Base-by-base conservation (phyloP, 2,329 filamentous ascomycete species). In the Talaromyces sp. region DNA sequence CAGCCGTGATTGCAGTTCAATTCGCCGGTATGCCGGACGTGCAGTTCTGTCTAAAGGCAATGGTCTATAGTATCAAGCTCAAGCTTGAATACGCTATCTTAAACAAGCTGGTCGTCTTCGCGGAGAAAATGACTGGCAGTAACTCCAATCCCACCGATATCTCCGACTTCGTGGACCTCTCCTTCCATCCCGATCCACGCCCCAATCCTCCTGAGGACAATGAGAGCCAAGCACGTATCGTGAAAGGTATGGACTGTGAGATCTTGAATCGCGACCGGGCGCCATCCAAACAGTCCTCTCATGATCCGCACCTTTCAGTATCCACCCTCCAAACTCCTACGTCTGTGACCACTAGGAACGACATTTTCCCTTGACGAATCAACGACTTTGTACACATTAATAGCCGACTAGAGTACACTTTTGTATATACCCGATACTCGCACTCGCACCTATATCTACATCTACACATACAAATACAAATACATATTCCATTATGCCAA, bases 81-180 rank as follows among this genome's bases (percentile, higher is more conserved):
- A 79, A 79, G 56, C 67, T 79, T 16, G 76, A 79, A 57, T 77
- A 77, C 52, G 73, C 75, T 2, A 73, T 78, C 20, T 63, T 79
- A 11, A 70, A 74, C 3, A 68, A 75, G 51, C 49, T 77, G 39
- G 70, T 77, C 6, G 63, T 47, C 19, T 60, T 63, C 24, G 56
- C 62, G 6, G 55, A 62, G 14, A 46, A 46, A 46, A 47, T 55
- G 44, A 42, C 47, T 10, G 51, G 54, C 39, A 55, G 49, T 41
- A 54, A 36, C 39, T 63, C 62, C 3, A 40, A 47, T 9, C 59
- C 54, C 3, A 63, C 62, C 16, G 62, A 64, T 35, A 47, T 64
- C 9, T 62, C 62, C 16, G 61, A 64, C 24, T 64, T 64, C 27
- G 61, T 64, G 48, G 62, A 64, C 50, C 59, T 64, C 20, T 57